Evolutionary conservation across 2,329 filamentous ascomycete genomes (phyloP).

Genomic region (Pseudodiploospora longispora): DNA sequence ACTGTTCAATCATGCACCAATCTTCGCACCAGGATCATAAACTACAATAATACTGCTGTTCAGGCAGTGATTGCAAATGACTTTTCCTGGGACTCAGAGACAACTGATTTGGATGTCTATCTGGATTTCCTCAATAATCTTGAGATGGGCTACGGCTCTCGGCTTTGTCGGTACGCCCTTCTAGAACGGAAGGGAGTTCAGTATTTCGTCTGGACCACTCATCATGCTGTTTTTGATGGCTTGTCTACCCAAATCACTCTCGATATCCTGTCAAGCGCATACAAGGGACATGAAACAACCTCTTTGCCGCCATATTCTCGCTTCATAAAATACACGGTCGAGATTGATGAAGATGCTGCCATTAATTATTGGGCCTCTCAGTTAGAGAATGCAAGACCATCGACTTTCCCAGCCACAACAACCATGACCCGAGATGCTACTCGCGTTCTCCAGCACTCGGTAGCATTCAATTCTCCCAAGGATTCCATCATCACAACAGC

Average conservation of each 20-base stretch:
- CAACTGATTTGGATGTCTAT: background rate
- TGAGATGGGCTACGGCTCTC: constrained; percentile 4
- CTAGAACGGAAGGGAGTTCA: background rate
- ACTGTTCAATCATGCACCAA: background rate
- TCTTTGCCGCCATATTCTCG: constrained; percentile 1
- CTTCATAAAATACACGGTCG: constrained; percentile 6
- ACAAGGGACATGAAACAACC: background rate
- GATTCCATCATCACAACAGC: constrained; percentile 2
- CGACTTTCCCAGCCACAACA: constrained; percentile 1
- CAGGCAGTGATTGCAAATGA: background rate
- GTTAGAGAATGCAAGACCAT: constrained; percentile 1
- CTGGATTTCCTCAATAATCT: background rate
- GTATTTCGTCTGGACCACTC: constrained; percentile 11
- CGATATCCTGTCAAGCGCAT: constrained; percentile 1
- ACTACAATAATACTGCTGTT: background rate
- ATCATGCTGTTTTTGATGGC: constrained; percentile 15
- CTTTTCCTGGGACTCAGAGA: background rate
- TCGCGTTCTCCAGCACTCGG: background rate
- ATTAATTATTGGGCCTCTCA: constrained; percentile 4
- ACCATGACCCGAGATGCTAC: background rate
- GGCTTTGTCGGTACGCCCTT: constrained; percentile 3
- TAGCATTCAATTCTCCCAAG: background rate
- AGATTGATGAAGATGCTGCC: constrained; percentile 4
- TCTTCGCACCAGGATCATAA: background rate
- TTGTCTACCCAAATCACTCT: constrained; percentile 9